phyloP scores from a whole-genome alignment of 768 basidiomycete genomes.

The Pulveroboletus ravenelii region DNA sequence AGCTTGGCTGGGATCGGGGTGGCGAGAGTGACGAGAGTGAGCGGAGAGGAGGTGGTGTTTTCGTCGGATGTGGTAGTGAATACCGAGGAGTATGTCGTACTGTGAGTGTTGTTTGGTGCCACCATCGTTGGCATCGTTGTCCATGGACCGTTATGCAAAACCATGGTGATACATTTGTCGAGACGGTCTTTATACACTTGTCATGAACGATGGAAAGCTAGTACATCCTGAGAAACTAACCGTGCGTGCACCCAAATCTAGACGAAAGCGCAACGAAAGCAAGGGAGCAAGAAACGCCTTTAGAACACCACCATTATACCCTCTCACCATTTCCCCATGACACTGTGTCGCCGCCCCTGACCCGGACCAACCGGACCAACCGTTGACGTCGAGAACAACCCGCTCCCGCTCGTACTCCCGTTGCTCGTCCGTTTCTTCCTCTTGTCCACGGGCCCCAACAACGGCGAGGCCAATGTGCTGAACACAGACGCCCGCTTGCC shows the following conservation, averaged over 20 bases:
- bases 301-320: neutral
- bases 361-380: neutral
- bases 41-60: constrained; percentile 45
- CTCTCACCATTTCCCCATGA: constrained; percentile 6
- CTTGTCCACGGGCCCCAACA: constrained; percentile 3
- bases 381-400: constrained; percentile 2
- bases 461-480: constrained; percentile 2
- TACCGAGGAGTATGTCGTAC: constrained; percentile 54
- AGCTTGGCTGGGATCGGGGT: constrained; percentile 77
- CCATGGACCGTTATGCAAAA: neutral
- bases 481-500: constrained; percentile 22
- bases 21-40: constrained; percentile 50
- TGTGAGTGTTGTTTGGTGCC: constrained; percentile 22
- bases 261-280: neutral
- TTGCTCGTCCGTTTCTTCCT: neutral
- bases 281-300: too few species aligned
- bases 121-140: neutral
- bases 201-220: neutral
- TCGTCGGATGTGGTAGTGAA: constrained; percentile 54
- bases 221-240: neutral
- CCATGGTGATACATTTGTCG: too few species aligned
- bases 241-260: neutral
- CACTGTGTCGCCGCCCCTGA: constrained; percentile 9
- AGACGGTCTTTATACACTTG: neutral
- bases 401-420: neutral